Conservation (phyloP, 2,329 filamentous ascomycete genomes). For the Apiospora malaysiana region DNA sequence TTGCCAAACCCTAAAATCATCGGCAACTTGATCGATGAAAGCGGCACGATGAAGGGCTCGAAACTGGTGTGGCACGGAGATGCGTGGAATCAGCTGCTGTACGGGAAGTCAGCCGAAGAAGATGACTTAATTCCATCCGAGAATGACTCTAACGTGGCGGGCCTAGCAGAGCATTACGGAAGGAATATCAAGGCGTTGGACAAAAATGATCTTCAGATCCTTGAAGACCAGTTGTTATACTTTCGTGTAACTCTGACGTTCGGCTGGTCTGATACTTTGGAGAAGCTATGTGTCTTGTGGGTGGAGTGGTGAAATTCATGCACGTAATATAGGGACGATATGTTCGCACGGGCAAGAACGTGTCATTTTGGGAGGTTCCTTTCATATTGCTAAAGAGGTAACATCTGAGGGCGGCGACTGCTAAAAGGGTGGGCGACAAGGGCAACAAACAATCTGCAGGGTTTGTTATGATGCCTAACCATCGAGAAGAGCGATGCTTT, state of each 20-base stretch:
- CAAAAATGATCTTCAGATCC: slow-evolving; percentile 47
- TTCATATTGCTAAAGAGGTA: not conserved
- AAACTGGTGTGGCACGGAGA: slow-evolving; percentile 59
- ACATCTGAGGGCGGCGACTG: not conserved
- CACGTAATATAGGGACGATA: not conserved
- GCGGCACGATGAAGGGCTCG: slow-evolving; percentile 54
- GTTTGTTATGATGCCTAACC: too few relatives aligned
- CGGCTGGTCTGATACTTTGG: slow-evolving; percentile 53
- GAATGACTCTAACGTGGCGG: slow-evolving; percentile 27
- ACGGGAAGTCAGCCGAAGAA: slow-evolving; percentile 27
- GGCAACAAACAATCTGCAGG: too few relatives aligned
- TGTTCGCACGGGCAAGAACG: not conserved
- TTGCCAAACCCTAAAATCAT: slow-evolving; percentile 48
- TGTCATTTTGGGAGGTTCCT: not conserved
- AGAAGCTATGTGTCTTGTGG: slow-evolving; percentile 48
- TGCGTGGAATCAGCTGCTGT: slow-evolving; percentile 55
- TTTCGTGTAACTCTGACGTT: slow-evolving; percentile 60
- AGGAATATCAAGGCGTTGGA: slow-evolving; percentile 46
- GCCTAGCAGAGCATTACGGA: slow-evolving; percentile 51
- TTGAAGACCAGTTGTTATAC: slow-evolving; percentile 59
- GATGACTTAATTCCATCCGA: not conserved
- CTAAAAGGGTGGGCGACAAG: too few relatives aligned
- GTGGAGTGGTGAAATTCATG: slow-evolving; percentile 43
- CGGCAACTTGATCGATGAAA: slow-evolving; percentile 57
- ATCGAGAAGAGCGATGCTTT: too few relatives aligned